Base-by-base conservation (phyloP, 1,284 basidiomycete species). In the Pseudozyma thailandica region DNA sequence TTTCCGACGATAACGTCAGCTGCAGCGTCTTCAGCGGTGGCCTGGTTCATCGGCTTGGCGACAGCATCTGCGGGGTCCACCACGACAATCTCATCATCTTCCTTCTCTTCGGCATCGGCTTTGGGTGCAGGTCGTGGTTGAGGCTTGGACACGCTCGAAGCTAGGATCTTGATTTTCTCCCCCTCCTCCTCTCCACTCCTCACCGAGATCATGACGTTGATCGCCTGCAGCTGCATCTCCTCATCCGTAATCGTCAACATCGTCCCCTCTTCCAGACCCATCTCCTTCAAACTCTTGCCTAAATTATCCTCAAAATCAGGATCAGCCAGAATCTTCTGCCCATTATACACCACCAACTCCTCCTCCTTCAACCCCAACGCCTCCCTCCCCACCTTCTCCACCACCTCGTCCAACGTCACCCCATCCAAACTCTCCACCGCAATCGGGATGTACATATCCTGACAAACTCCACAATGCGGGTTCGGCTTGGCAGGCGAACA, bases 251-350 rank as follows among this genome's bases (percentile, higher is more conserved):
- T 89, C 1, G 89, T 90, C 72, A 98, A 80, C 83, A 94, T 93
- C 83, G 90, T 92, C 13, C 92, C 92, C 41, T 87, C 83, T 1
- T 86, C 87, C 43, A 82, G 37, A 46, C 87, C 89, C 50, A 95
- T 79, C 69, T 90, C 90, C 63, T 88, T 88, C 64, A 95, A 81
- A 27, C 89, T 91, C 69, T 89, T 86, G 2, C 87, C 88, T 55
- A 88, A 78, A 74, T 94, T 94, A 72, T 95, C 93, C 48, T 92
- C 90, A 86, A 91, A 94, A 76, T 96, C 94, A 6, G 91, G 91
- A 78, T 96, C 94, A 72, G 88, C 89, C 52, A 94, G 83, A 41
- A 95, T 84, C 45, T 91, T 87, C 70, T 90, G 89, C 43, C 91
- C 93, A 82, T 97, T 92, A 75, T 90, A 92, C 27, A 79, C 60